Base-by-base conservation (phyloP, 73 alveolate species). In the Stentor roeselii region DNA sequence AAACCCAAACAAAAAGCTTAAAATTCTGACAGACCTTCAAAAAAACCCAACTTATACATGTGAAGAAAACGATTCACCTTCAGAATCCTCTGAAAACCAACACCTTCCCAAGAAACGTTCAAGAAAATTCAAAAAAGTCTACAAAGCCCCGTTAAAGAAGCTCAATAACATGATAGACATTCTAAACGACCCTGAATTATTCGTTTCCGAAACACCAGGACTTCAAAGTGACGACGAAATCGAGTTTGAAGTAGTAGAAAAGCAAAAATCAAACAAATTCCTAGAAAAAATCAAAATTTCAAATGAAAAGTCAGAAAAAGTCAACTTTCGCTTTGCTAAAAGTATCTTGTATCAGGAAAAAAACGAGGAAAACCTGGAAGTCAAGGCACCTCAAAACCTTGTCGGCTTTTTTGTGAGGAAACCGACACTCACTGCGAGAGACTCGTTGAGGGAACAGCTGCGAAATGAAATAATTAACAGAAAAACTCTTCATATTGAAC, bases 401-500 rank as follows among this genome's bases (percentile, higher is more conserved):
- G 37, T 27, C 37, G 80, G 80, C 21, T 67, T 67, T 67, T 21
- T 32, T 2, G 11, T 67, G n/a, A 67, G 37, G 34, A 21, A 21
- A 67, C 21, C n/a, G 37, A n/a, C 37, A 0, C 21, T 21, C 37
- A 67, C n/a, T 2, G 42, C 80, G 34, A 67, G 80, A 67, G 80
- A 67, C 11, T 21, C 34, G 11, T 32, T 67, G 27, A 21, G 80
- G 27, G 80, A 67, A 67, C 11, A n/a, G 21, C 34, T 67, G 34
- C 21, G 34, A 67, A 67, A 34, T 1, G 37, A 32, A 67, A 67
- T 67, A 21, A 67, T 27, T 67, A 32, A 67, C 37, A 21, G 80
- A 67, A 67, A 67, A 67, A 67, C 80, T 30, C 27, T 21, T 21
- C 80, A 67, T 67, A 67, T 67, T 15, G 41, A 67, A 30, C 27